These are phyloP conservation scores for Fusarium sp. DNA, from an alignment of 2,329 filamentous ascomycete genomes.

Conservation along the genomic window DNA sequence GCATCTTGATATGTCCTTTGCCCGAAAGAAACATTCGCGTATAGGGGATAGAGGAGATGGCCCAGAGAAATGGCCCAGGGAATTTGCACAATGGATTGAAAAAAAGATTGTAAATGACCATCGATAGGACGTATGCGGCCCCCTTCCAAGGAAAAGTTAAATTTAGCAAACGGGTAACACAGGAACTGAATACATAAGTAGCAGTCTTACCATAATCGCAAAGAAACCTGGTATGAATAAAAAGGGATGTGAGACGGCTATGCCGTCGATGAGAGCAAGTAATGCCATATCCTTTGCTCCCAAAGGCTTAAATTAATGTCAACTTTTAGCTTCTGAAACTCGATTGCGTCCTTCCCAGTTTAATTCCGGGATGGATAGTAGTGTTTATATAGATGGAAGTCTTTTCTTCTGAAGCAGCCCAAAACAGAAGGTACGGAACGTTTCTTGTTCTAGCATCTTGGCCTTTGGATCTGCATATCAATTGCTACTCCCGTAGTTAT, in stretches of 20 bases:
- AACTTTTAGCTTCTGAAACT: not conserved
- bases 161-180: not conserved
- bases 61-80: slow-evolving; percentile 12
- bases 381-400: not conserved
- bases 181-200: fast-evolving
- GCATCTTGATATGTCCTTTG: slow-evolving; percentile 4
- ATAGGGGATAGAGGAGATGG: slow-evolving; percentile 18
- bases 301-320: not conserved
- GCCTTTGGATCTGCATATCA: not conserved
- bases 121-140: not conserved
- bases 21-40: slow-evolving; percentile 7
- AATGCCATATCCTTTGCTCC: not conserved
- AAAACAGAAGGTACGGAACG: not conserved
- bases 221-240: not conserved
- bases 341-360: no score
- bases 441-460: not conserved
- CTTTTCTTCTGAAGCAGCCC: fast-evolving
- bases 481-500: not conserved
- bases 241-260: fast-evolving
- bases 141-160: not conserved
- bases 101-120: slow-evolving; percentile 11
- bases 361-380: no score
- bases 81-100: slow-evolving; percentile 21
- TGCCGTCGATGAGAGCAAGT: not conserved
- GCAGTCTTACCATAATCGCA: not conserved